Percentiles rank a stretch among this genome's conserved stretches.
Conservation (phyloP, 108 stramenopile species). For the Skeletonema tropicum region DNA sequence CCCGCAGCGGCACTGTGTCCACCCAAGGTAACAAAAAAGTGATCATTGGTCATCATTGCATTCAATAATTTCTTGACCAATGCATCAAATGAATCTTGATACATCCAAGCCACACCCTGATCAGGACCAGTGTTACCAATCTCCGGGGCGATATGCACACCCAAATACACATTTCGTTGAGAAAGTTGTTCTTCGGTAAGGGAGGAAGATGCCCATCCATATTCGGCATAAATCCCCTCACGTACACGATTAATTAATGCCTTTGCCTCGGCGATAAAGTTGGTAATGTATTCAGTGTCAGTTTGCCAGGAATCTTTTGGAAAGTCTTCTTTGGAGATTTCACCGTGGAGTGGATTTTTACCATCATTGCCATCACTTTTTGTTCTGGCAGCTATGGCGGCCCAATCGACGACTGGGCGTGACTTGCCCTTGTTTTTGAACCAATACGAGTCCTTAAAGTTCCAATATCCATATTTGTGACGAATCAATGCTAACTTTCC, state of each 20-base stretch:
- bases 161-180: conserved; percentile 8
- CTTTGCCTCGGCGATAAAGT: conserved; percentile 57
- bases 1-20: conserved; percentile 41
- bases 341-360: conserved; percentile 31
- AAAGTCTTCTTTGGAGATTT: conserved; percentile 43
- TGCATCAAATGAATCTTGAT: conserved; percentile 35
- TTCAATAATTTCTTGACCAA: conserved; percentile 57
- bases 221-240: conserved; percentile 72
- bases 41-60: conserved; percentile 61
- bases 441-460: conserved; percentile 23
- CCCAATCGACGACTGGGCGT: conserved; percentile 33
- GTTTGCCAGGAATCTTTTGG: conserved; percentile 66
- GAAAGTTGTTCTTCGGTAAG: conserved; percentile 16
- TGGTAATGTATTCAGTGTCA: conserved; percentile 56
- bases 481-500: conserved; percentile 20
- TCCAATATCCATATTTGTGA: conserved; percentile 34
- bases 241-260: conserved; percentile 60
- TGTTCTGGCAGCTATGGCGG: background rate
- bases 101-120: conserved; percentile 26
- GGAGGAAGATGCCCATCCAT: conserved; percentile 45
- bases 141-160: conserved; percentile 11
- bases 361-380: conserved; percentile 11
- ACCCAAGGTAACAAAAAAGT: conserved; percentile 55
- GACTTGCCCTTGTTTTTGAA: background rate
- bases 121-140: conserved; percentile 3